Conservation (phyloP, 2,329 filamentous ascomycete genomes). For the Pseudogymnoascus verrucosus region DNA sequence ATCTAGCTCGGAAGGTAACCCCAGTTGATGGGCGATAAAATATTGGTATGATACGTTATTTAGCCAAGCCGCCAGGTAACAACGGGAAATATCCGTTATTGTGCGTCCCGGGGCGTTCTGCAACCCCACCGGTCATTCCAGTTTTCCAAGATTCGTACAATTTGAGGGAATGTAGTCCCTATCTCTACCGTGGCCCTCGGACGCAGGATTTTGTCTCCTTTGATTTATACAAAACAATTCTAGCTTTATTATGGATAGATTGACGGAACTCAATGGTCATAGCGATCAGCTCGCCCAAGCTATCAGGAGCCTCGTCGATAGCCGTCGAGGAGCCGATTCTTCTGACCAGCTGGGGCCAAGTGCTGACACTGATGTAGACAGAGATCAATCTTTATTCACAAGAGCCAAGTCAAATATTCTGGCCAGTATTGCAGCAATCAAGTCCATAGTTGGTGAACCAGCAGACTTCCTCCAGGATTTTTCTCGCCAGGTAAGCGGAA, state of each 20-base stretch:
- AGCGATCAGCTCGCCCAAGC: neutral
- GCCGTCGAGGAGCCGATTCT: neutral
- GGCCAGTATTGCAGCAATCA: neutral
- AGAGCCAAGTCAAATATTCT: neutral
- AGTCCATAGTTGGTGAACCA: constrained; percentile 17
- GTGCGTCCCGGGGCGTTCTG: neutral
- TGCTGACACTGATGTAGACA: neutral
- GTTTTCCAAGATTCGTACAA: neutral
- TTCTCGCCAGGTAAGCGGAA: constrained; percentile 18
- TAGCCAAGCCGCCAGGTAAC: neutral
- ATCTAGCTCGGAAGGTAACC: neutral
- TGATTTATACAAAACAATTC: neutral
- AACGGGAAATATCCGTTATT: neutral
- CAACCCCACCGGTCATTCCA: neutral
- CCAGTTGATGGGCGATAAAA: neutral
- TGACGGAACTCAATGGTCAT: neutral
- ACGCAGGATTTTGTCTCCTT: neutral
- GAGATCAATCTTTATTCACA: neutral
- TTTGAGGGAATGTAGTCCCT: neutral
- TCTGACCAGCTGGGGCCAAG: neutral
- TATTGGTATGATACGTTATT: neutral
- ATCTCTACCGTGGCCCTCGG: neutral
- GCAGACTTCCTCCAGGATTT: constrained; percentile 23
- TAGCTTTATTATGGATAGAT: neutral
- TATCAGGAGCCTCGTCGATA: neutral